Evolutionary conservation across 331 rosid species (phyloP).

Genomic region (Acacia concinna): DNA sequence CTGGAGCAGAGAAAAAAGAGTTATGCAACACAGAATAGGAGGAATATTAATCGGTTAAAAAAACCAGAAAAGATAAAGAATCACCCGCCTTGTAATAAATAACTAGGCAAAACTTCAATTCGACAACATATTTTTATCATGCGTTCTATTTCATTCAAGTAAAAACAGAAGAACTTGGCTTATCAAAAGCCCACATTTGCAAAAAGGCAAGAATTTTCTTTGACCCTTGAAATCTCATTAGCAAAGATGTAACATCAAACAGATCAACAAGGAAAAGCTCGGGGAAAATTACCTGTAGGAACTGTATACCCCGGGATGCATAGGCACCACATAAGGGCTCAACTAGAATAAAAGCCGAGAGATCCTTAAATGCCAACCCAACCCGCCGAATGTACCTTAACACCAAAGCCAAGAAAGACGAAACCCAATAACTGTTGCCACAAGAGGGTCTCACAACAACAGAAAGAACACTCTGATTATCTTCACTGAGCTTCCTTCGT

Average conservation of each 20-base stretch:
- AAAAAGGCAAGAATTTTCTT: background rate
- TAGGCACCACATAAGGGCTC: slow-evolving; percentile 46
- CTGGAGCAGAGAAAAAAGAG: slow-evolving; percentile 42
- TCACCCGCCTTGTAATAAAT: background rate
- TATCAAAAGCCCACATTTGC: background rate
- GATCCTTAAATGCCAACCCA: slow-evolving; percentile 39
- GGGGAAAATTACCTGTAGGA: slow-evolving; percentile 51
- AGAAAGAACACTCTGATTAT: slow-evolving; percentile 24
- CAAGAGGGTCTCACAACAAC: slow-evolving; percentile 35
- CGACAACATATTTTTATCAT: background rate
- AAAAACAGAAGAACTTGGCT: background rate
- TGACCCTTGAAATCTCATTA: background rate
- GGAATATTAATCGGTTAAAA: background rate
- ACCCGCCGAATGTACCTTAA: slow-evolving; percentile 43
- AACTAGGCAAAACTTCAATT: background rate
- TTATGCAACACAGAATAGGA: background rate
- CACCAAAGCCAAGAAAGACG: slow-evolving; percentile 46
- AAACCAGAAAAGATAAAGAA: background rate
- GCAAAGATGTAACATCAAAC: background rate
- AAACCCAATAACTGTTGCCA: slow-evolving; percentile 20
- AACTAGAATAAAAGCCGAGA: slow-evolving; percentile 53
- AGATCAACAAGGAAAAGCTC: background rate
- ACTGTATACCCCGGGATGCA: slow-evolving; percentile 45
- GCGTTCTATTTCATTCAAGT: background rate
- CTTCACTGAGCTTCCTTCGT: slow-evolving; percentile 35